Percentiles rank a stretch among this genome's conserved stretches.
Evolutionary conservation across 805 yeast species (phyloP).

Genomic region (Candida insectorum): DNA sequence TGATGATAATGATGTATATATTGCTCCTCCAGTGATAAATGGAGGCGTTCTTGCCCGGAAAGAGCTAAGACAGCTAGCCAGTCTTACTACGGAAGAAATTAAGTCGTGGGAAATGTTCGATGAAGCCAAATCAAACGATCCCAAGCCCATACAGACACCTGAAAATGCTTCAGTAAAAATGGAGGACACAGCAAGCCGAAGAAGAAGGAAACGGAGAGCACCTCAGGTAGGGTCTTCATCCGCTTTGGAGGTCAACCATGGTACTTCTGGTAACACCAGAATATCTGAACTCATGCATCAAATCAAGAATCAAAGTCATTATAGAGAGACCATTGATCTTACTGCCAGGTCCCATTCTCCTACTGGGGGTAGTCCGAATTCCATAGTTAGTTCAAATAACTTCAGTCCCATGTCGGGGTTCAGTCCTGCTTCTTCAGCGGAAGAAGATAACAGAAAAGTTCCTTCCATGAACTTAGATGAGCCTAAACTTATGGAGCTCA

Average conservation of each 20-base stretch:
- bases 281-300: slow-evolving; percentile 12
- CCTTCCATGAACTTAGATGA: not conserved
- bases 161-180: not conserved
- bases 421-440: slow-evolving; percentile 8
- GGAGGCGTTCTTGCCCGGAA: slow-evolving; percentile 38
- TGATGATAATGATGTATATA: not conserved
- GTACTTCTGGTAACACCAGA: slow-evolving; percentile 1
- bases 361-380: slow-evolving; percentile 11
- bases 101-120: slow-evolving; percentile 38
- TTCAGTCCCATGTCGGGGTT: slow-evolving; percentile 7
- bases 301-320: slow-evolving; percentile 5
- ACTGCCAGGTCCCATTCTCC: slow-evolving; percentile 2
- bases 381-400: too few relatives aligned
- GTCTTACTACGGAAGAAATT: slow-evolving; percentile 31
- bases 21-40: slow-evolving; percentile 23
- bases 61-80: slow-evolving; percentile 26
- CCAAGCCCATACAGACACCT: too few relatives aligned
- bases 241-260: not conserved
- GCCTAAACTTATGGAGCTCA: slow-evolving; percentile 17
- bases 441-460: slow-evolving; percentile 1
- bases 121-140: slow-evolving; percentile 16
- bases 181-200: slow-evolving; percentile 1
- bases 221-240: not conserved
- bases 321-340: not conserved
- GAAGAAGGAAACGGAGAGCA: slow-evolving; percentile 13